Conservation (phyloP, 2,329 filamentous ascomycete species). For the Cytospora paraplurivora region DNA sequence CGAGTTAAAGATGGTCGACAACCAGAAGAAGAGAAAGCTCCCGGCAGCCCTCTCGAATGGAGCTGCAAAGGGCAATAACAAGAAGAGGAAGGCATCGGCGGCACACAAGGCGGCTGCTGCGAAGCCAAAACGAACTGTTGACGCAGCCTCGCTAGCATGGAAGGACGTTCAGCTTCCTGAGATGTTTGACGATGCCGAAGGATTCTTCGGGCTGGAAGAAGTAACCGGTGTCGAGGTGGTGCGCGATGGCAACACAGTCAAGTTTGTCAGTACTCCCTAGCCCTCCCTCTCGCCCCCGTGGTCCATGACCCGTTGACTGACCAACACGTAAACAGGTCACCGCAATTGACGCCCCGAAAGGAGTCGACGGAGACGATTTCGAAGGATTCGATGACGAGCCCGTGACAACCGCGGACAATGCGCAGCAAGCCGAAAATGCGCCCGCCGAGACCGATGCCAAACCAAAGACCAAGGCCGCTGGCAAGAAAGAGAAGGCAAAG, state of each 20-base stretch:
- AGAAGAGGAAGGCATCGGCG: slow-evolving; percentile 34
- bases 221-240: slow-evolving; percentile 90
- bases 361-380: slow-evolving; percentile 38
- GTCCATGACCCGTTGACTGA: neutral
- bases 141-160: slow-evolving; percentile 57
- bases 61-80: slow-evolving; percentile 26
- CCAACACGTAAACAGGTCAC: slow-evolving; percentile 8
- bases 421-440: slow-evolving; percentile 25
- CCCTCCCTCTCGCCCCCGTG: neutral
- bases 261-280: slow-evolving; percentile 50
- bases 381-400: slow-evolving; percentile 38
- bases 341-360: slow-evolving; percentile 7
- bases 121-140: slow-evolving; percentile 46
- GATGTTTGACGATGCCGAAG: slow-evolving; percentile 84
- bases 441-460: slow-evolving; percentile 25
- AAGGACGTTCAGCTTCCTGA: slow-evolving; percentile 68
- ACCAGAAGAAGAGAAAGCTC: slow-evolving; percentile 36
- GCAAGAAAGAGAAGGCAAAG: slow-evolving; percentile 35
- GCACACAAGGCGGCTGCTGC: slow-evolving; percentile 31
- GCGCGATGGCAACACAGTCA: slow-evolving; percentile 59
- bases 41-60: slow-evolving; percentile 6
- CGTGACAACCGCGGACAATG: slow-evolving; percentile 27
- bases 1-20: slow-evolving; percentile 8
- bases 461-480: slow-evolving; percentile 30
- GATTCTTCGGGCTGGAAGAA: slow-evolving; percentile 90